These are phyloP conservation scores for Tricholomella constricta DNA, from an alignment of 768 basidiomycete species.

Conservation along the genomic window DNA sequence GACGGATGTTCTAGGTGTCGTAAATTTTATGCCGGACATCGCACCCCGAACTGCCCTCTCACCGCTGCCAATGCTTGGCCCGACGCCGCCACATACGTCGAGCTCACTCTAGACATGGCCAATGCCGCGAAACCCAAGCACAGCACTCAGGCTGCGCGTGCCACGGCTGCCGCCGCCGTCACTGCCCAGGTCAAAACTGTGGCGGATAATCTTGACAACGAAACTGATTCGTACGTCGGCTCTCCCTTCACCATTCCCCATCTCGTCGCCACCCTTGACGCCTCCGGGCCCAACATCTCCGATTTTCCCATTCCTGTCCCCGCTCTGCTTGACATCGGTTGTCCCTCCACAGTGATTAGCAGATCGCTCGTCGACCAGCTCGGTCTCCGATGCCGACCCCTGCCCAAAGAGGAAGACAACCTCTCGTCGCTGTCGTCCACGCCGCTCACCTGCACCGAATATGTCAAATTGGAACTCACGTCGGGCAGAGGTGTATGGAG, in stretches of 20 bases:
- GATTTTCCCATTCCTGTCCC: too few species aligned
- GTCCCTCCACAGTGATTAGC: constrained; percentile 17
- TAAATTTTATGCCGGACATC: constrained; percentile 14
- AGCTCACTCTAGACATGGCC: too few species aligned
- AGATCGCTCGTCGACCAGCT: constrained; percentile 8
- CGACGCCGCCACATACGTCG: too few species aligned
- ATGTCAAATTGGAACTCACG: constrained; percentile 17
- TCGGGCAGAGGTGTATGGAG: constrained; percentile 14
- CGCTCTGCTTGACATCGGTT: constrained; percentile 16
- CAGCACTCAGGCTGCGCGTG: too few species aligned
- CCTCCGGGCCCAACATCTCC: background rate
- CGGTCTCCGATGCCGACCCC: constrained; percentile 7
- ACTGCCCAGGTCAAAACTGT: too few species aligned
- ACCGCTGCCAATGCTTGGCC: too few species aligned
- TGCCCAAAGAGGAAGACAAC: too few species aligned
- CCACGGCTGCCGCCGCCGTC: too few species aligned
- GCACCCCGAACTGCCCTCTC: background rate
- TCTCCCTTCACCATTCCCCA: background rate
- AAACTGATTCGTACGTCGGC: too few species aligned
- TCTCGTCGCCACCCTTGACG: background rate
- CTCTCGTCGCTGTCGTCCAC: constrained; percentile 7
- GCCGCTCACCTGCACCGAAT: constrained; percentile 19
- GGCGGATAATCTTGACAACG: too few species aligned
- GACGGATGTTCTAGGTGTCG: too few species aligned
- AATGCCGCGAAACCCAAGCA: too few species aligned